Evolutionary conservation across 129 eudicot genomes (phyloP).

Genomic region (carrot (Daucus carota)): DNA sequence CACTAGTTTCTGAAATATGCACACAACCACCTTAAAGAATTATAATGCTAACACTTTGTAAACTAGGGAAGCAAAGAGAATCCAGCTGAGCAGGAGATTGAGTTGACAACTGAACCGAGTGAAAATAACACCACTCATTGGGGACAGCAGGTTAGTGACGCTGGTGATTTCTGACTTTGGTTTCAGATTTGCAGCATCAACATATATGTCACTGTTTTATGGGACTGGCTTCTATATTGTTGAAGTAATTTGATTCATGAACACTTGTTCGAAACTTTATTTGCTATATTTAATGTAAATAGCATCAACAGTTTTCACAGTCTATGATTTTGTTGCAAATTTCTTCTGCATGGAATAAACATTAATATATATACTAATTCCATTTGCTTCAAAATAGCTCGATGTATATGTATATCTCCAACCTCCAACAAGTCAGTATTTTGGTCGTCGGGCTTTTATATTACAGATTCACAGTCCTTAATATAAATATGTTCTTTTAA

Average conservation of each 20-base stretch:
- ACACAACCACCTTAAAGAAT: not conserved
- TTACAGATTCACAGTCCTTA: not conserved
- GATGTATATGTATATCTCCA: not conserved
- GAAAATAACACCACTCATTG: constrained; percentile 67
- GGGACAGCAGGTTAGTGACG: constrained; percentile 92
- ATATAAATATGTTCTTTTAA: not conserved
- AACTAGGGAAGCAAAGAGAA: constrained; percentile 58
- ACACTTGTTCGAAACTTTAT: not conserved
- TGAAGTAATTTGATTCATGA: not conserved
- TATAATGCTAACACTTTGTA: not conserved
- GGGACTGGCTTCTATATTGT: not conserved
- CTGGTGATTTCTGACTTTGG: not conserved
- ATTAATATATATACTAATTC: not conserved
- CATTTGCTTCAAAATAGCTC: not conserved
- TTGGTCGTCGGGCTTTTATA: not conserved
- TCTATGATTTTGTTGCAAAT: not conserved
- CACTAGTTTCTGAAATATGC: not conserved
- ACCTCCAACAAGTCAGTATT: not conserved
- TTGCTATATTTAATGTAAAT: not conserved
- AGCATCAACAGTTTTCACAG: not conserved
- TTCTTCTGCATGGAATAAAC: not conserved
- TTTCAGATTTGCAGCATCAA: not conserved
- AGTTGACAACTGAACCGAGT: constrained; percentile 87
- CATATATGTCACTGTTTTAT: not conserved
- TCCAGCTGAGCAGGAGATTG: constrained; percentile 71